Evolutionary conservation across 2,329 filamentous ascomycete genomes (phyloP), one percentile per base, ranked within the genome.

Genomic region (Fusarium zealandicum): DNA sequence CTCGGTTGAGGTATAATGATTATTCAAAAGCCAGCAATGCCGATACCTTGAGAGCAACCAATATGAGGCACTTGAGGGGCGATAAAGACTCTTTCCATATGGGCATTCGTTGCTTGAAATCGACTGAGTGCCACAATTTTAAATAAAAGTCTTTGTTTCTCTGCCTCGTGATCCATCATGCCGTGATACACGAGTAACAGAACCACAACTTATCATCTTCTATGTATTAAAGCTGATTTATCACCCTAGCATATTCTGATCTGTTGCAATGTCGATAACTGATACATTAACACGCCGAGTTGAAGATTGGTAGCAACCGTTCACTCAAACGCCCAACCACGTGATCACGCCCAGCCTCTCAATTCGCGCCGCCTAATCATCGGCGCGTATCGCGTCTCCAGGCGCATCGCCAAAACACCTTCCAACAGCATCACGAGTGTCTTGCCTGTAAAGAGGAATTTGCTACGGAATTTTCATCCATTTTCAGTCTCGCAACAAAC

Each of bases 311-410:
- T 25, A 25, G 22, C 9, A 9, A 25, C 22, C 22, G 9, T 25
- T 25, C 28, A 31, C 31, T 14, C 22, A 12, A 13, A 48, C 59
- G 52, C 51, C 52, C 25, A 44, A 27, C 42, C 68, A 70, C 68
- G 68, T 70, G 68, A 70, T 57, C 54, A 55, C 62, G 55, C 37
- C 61, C 61, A 67, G 37, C 62, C 62, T 66, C 59, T 55, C 41
- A 43, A 57, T 68, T 58, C 66, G 69, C 67, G 69, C 69, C 70
- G 70, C 69, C 64, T 73, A 73, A 73, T 69, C 70, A 43, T 72
- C 70, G 70, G 70, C 65, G 70, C 69, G 63, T 62, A 63, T 61
- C 68, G 69, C 70, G 68, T 63, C 59, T 49, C 49, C 14, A 22
- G 38, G 55, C 53, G 49, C 57, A 63, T 66, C 65, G 61, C 64